These are phyloP conservation scores for Diaporthe sp. DNA, from an alignment of 2,329 filamentous ascomycete genomes.

Conservation along the genomic window DNA sequence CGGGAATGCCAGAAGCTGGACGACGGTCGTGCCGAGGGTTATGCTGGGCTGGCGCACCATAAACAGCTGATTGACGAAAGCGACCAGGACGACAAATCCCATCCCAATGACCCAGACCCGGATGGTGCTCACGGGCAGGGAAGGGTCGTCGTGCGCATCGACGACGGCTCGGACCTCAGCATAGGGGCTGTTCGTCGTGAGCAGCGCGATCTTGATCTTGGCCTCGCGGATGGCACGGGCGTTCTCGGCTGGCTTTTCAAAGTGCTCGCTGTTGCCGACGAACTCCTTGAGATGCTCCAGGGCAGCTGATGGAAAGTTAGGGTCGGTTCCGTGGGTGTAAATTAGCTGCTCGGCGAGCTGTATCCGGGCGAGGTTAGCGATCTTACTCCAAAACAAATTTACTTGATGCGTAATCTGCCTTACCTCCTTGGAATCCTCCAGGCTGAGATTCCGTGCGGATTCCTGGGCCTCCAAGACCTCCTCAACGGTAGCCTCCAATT, in stretches of 20 bases:
- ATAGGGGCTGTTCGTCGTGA: conserved; percentile 69
- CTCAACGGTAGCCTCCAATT: conserved; percentile 5
- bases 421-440: background rate
- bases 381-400: too few relatives aligned
- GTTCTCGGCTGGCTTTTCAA: conserved; percentile 61
- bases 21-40: conserved; percentile 67
- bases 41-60: conserved; percentile 70
- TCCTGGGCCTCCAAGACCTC: conserved; percentile 6
- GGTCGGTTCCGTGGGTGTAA: conserved; percentile 58
- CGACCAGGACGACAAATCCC: conserved; percentile 62
- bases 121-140: conserved; percentile 66
- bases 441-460: background rate
- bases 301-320: conserved; percentile 60
- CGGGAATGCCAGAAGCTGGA: conserved; percentile 70
- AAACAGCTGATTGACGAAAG: conserved; percentile 71
- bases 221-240: conserved; percentile 65
- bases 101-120: conserved; percentile 69
- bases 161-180: conserved; percentile 70
- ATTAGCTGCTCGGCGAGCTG: conserved; percentile 1
- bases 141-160: conserved; percentile 67
- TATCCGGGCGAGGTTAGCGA: background rate
- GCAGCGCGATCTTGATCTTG: conserved; percentile 68
- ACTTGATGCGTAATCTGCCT: background rate
- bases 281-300: conserved; percentile 58
- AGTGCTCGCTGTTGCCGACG: conserved; percentile 60